Conservation (phyloP, 257 asterid genomes). For the Catharanthus roseus region DNA sequence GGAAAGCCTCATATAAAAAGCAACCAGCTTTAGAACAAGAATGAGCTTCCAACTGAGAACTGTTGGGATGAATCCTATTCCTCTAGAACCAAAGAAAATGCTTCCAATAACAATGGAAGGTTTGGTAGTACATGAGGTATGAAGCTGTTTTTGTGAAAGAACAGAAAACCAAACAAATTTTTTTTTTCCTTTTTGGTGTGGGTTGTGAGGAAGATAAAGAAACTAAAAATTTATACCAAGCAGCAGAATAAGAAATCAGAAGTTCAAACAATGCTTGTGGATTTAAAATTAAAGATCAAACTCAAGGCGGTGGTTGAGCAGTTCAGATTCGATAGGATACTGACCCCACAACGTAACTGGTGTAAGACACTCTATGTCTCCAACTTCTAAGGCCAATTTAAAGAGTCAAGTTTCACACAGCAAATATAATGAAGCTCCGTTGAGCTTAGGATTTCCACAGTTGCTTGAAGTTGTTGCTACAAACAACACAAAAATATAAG, state of each 20-base stretch:
- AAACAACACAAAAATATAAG: slow-evolving; percentile 25
- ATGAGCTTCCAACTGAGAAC: not conserved
- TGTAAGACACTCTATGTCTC: slow-evolving; percentile 88
- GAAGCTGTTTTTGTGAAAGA: not conserved
- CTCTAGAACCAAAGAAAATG: not conserved
- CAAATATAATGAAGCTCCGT: slow-evolving; percentile 97
- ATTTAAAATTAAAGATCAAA: not conserved
- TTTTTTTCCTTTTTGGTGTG: too few relatives aligned
- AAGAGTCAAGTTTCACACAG: slow-evolving; percentile 96
- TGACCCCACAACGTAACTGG: slow-evolving; percentile 99
- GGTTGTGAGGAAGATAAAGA: not conserved
- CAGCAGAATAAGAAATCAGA: slow-evolving; percentile 4
- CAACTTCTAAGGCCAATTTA: slow-evolving; percentile 78
- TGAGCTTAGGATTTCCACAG: slow-evolving; percentile 93
- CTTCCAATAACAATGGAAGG: not conserved
- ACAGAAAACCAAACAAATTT: not conserved
- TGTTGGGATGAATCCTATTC: not conserved
- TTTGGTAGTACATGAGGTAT: not conserved
- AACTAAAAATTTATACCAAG: not conserved
- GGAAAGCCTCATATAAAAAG: not conserved
- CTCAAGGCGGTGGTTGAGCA: not conserved
- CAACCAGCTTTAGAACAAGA: not conserved
- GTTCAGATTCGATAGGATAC: slow-evolving; percentile 21
- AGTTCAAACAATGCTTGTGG: not conserved
- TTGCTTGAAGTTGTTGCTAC: slow-evolving; percentile 99